Conservation (phyloP, 495 filamentous ascomycete genomes). For the Talaromyces proteolyticus region DNA sequence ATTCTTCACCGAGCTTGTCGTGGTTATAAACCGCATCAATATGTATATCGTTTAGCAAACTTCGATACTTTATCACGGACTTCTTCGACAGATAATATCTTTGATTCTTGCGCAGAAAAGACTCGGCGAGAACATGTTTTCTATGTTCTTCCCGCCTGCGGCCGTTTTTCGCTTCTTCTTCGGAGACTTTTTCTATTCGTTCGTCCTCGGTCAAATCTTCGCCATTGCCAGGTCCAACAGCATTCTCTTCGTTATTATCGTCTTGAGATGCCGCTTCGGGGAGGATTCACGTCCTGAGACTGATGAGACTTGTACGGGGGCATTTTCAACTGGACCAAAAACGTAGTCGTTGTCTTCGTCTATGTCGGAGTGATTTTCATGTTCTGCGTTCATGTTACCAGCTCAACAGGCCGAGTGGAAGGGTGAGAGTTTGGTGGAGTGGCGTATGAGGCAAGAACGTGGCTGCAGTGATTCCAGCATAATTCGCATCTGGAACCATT, state of each 20-base stretch:
- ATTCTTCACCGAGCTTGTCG: slow-evolving; percentile 6
- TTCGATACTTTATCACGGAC: slow-evolving; percentile 40
- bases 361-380: not conserved
- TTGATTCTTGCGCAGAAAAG: not conserved
- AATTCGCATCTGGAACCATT: not conserved
- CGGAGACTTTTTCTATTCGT: slow-evolving; percentile 5
- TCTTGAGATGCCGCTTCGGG: not conserved
- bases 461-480: slow-evolving; percentile 3
- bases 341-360: not conserved
- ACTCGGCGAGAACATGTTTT: not conserved
- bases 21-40: slow-evolving; percentile 21
- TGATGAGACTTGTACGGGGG: not conserved
- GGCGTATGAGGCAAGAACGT: slow-evolving; percentile 11
- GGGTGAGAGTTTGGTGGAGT: slow-evolving; percentile 6
- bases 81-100: not conserved
- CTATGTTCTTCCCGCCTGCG: not conserved
- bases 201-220: slow-evolving; percentile 21
- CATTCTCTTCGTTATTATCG: not conserved
- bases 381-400: slow-evolving; percentile 7
- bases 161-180: slow-evolving; percentile 4
- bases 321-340: slow-evolving; percentile 1
- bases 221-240: slow-evolving; percentile 2
- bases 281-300: not conserved
- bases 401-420: slow-evolving; percentile 10
- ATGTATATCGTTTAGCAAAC: slow-evolving; percentile 54